Conservation (phyloP, 2,329 filamentous ascomycete species). For the Balansia obtecta region DNA sequence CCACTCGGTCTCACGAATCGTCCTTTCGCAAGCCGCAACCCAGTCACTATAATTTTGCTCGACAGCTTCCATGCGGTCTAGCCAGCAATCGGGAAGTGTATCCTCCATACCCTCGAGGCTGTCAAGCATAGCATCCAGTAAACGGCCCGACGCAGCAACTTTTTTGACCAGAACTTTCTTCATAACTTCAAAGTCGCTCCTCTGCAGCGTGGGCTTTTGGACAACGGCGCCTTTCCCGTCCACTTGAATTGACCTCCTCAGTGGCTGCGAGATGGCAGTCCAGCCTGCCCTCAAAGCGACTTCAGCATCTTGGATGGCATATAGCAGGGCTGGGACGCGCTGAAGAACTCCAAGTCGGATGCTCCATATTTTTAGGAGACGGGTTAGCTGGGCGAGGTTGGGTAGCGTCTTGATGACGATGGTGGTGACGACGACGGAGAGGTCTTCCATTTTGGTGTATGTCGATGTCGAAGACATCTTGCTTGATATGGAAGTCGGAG, state of each 20-base stretch:
- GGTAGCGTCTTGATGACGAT: slow-evolving; percentile 85
- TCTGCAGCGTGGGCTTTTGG: slow-evolving; percentile 20
- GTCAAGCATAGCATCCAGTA: slow-evolving; percentile 79
- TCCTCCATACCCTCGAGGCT: slow-evolving; percentile 73
- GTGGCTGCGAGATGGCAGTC: slow-evolving; percentile 38
- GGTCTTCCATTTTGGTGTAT: slow-evolving; percentile 70
- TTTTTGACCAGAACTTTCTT: slow-evolving; percentile 53
- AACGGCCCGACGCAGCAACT: slow-evolving; percentile 55
- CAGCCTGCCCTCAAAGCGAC: slow-evolving; percentile 54
- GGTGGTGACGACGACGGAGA: slow-evolving; percentile 80
- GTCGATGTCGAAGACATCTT: slow-evolving; percentile 31
- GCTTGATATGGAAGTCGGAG: slow-evolving; percentile 21
- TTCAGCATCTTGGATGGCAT: slow-evolving; percentile 53
- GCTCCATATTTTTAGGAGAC: slow-evolving; percentile 66
- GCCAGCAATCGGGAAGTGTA: slow-evolving; percentile 74
- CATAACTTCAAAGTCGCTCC: slow-evolving; percentile 43
- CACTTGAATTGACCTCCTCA: slow-evolving; percentile 10
- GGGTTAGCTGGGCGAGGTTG: slow-evolving; percentile 59
- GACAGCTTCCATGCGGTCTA: slow-evolving; percentile 70
- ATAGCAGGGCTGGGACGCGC: slow-evolving; percentile 57
- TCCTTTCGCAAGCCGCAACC: slow-evolving; percentile 65
- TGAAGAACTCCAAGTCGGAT: slow-evolving; percentile 63
- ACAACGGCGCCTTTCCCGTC: slow-evolving; percentile 9
- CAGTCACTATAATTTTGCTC: slow-evolving; percentile 71
- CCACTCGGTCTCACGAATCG: slow-evolving; percentile 56